Evolutionary conservation across 139 green algal species (phyloP).

Genomic region (Micractinium conductrix): DNA sequence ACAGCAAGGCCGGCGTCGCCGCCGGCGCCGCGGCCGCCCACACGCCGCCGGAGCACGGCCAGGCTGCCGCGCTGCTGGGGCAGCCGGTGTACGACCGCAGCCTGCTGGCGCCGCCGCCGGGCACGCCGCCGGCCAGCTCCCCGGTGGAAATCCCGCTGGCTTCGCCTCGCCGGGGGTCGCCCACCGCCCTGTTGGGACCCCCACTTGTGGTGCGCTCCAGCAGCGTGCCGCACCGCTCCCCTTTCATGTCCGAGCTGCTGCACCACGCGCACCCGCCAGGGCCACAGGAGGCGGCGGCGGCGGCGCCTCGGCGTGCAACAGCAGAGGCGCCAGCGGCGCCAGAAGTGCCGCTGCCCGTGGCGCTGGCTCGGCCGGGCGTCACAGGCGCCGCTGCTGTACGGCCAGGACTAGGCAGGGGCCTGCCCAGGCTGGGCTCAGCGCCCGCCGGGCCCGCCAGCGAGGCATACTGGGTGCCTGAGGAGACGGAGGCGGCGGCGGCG

Average conservation of each 20-base stretch:
- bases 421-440: neutral
- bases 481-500: neutral
- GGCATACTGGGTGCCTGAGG: neutral
- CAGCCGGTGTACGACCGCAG: neutral
- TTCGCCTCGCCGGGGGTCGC: too few species aligned
- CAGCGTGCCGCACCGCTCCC: slow-evolving; percentile 3
- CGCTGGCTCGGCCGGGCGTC: neutral
- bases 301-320: neutral
- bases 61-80: slow-evolving; percentile 36
- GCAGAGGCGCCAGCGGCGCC: neutral
- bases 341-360: neutral
- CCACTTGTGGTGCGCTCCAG: neutral
- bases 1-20: neutral
- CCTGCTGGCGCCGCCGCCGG: neutral
- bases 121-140: too few species aligned
- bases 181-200: too few species aligned
- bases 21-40: neutral
- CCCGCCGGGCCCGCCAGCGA: neutral
- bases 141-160: too few species aligned
- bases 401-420: too few species aligned
- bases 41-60: neutral
- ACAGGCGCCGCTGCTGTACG: neutral
- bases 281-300: neutral
- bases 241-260: slow-evolving; percentile 7
- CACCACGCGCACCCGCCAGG: slow-evolving; percentile 15